phyloP scores from a whole-genome alignment of 2,329 filamentous ascomycete species.

The Aspergillus sp. region DNA sequence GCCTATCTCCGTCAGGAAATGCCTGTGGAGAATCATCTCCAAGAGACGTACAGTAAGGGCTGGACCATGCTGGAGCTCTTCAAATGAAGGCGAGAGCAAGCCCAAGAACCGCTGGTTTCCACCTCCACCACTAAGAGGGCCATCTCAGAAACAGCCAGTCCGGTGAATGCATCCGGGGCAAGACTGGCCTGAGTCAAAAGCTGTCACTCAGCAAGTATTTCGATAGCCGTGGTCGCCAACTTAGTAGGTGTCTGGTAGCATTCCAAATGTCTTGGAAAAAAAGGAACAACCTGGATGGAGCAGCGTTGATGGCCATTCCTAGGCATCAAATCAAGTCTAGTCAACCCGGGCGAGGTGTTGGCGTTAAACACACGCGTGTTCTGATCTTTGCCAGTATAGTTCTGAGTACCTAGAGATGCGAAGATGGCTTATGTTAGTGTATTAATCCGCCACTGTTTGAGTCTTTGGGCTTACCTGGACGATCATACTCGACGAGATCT shows the following conservation, averaged over 20 bases:
- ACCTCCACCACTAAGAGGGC: constrained; percentile 1
- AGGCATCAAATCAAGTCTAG: background rate
- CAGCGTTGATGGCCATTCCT: background rate
- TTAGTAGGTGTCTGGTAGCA: background rate
- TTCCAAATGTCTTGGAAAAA: background rate
- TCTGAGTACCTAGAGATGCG: background rate
- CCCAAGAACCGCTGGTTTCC: background rate
- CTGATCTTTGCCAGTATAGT: background rate
- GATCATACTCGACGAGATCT: background rate
- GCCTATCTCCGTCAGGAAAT: background rate
- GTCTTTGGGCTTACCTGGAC: background rate
- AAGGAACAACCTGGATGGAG: background rate
- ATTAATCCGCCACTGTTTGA: background rate
- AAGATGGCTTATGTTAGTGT: constrained; percentile 5
- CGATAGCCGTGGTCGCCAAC: background rate
- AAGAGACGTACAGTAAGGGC: background rate
- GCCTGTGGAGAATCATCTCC: background rate
- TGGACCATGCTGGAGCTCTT: background rate
- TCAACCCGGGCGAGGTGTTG: background rate
- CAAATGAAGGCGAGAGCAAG: background rate
- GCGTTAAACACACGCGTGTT: background rate
- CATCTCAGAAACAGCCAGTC: background rate
- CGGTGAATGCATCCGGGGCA: too few species aligned
- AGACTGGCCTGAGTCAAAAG: background rate
- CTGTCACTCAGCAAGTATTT: background rate